Percentiles rank a stretch among this genome's conserved stretches.
Evolutionary conservation across 2,329 filamentous ascomycete species (phyloP).

Genomic region (Cercospora sojina): DNA sequence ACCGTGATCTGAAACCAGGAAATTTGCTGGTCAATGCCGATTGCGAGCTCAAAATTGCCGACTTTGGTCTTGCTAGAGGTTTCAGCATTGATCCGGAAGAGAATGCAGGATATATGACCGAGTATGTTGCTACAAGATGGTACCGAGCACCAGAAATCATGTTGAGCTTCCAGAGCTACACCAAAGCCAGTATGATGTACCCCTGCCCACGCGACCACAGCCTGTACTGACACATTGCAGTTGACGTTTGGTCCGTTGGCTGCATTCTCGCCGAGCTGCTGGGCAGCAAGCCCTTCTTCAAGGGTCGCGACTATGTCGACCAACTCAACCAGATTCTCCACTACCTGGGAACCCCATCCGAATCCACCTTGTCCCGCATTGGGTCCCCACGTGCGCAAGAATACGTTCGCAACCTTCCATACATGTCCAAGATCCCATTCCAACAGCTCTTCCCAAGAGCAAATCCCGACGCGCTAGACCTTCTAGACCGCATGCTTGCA

Average conservation of each 20-base stretch:
- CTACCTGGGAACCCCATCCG: constrained; percentile 93
- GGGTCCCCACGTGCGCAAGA: constrained; percentile 94
- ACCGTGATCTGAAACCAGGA: constrained; percentile 94
- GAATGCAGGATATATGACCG: constrained; percentile 99
- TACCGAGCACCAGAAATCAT: constrained; percentile 99
- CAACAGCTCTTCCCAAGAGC: constrained; percentile 84
- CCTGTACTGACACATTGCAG: constrained; percentile 48
- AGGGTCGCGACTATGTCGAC: constrained; percentile 97
- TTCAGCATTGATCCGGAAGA: constrained; percentile 97
- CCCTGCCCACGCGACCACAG: neutral
- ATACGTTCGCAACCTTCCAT: constrained; percentile 79
- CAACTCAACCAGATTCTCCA: constrained; percentile 99
- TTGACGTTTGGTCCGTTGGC: constrained; percentile 98
- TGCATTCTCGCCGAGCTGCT: constrained; percentile 96
- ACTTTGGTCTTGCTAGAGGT: constrained; percentile 93
- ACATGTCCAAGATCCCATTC: constrained; percentile 74
- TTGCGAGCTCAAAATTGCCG: constrained; percentile 98
- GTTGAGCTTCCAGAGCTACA: constrained; percentile 99
- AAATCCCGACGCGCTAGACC: constrained; percentile 91
- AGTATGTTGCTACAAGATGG: constrained; percentile 98
- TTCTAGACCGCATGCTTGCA: constrained; percentile 94
- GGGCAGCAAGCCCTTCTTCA: constrained; percentile 96
- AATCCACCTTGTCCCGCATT: constrained; percentile 89
- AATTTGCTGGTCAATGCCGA: constrained; percentile 98
- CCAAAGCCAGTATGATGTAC: constrained; percentile 93